Percentiles rank a stretch among this genome's conserved stretches.
These are phyloP conservation scores for Clavaria fumosa DNA, from an alignment of 768 basidiomycete genomes.

Conservation along the genomic window DNA sequence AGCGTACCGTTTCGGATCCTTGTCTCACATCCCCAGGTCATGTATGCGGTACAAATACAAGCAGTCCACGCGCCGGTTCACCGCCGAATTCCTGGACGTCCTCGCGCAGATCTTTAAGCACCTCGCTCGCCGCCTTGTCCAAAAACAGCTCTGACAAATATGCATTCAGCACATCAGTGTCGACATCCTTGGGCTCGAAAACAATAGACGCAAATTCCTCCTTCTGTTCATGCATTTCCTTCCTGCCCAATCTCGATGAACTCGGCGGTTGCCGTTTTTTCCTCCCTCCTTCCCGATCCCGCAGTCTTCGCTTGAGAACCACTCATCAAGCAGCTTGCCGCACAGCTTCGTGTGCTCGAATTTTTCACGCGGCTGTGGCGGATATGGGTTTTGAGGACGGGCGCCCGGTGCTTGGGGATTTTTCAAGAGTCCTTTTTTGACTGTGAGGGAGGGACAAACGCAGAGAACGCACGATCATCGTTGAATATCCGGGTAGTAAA, in stretches of 20 bases:
- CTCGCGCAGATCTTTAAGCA: constrained; percentile 18
- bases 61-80: constrained; percentile 27
- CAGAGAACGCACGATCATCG: too few species aligned
- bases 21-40: constrained; percentile 28
- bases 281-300: constrained; percentile 4
- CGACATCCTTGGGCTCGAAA: constrained; percentile 22
- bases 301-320: constrained; percentile 29
- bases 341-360: constrained; percentile 29
- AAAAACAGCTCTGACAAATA: constrained; percentile 27
- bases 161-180: constrained; percentile 17
- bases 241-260: constrained; percentile 23
- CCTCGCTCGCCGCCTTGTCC: constrained; percentile 17
- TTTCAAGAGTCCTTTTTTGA: constrained; percentile 26
- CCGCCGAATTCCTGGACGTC: constrained; percentile 30
- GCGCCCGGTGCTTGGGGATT: constrained; percentile 22
- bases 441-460: constrained; percentile 26
- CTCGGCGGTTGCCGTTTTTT: constrained; percentile 8
- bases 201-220: constrained; percentile 26
- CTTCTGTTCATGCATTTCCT: constrained; percentile 28
- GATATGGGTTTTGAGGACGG: constrained; percentile 27
- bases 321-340: constrained; percentile 27
- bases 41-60: constrained; percentile 30
- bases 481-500: too few species aligned
- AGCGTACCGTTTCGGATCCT: constrained; percentile 18
- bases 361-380: constrained; percentile 19